phyloP scores from a whole-genome alignment of 768 basidiomycete species.

The Dacryopinax primogenitus region DNA sequence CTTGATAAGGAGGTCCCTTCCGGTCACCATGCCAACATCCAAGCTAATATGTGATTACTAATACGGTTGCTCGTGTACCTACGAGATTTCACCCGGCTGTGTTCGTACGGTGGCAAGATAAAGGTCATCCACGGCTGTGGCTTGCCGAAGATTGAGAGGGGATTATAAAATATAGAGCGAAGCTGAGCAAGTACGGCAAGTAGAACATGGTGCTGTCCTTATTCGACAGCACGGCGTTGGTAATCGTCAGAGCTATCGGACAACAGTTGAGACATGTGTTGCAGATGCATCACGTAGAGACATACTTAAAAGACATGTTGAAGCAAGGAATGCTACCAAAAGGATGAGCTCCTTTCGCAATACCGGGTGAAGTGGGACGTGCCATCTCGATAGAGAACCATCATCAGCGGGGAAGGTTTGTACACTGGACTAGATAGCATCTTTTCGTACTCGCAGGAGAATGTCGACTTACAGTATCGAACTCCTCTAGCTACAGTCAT shows the following conservation, averaged over 20 bases:
- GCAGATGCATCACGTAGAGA: neutral
- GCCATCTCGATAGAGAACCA: neutral
- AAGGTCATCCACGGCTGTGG: no score
- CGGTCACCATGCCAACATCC: no score
- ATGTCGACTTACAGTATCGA: neutral
- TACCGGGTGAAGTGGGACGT: neutral
- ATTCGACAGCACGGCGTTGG: neutral
- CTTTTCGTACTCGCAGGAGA: neutral
- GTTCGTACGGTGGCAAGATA: no score
- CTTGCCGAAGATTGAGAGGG: neutral
- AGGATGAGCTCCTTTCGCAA: neutral
- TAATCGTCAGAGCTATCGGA: neutral
- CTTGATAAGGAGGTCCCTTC: no score
- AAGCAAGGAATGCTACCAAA: neutral
- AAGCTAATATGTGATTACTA: no score
- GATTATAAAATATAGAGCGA: neutral
- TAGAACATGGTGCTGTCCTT: neutral
- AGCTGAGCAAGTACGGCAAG: neutral
- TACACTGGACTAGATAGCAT: neutral
- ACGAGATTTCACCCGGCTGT: no score
- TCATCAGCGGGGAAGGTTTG: neutral
- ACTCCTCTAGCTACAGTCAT: neutral
- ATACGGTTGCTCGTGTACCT: no score
- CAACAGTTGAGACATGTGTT: neutral
- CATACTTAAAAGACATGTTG: neutral